Conservation (phyloP, 805 yeast species). For the Kodamaea kaohsiungensis region DNA sequence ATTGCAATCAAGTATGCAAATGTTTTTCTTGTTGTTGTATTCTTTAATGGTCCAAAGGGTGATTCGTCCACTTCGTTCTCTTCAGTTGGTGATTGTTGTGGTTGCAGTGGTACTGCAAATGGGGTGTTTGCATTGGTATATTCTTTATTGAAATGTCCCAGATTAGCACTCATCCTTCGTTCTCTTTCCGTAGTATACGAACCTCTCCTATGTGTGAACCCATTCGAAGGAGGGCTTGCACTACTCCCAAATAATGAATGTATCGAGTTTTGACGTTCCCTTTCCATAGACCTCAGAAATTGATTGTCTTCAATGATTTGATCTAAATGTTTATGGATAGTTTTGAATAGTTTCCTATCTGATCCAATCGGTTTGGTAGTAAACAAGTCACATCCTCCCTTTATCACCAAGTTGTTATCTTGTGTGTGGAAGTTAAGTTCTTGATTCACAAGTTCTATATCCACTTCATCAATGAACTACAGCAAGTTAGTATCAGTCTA, state of each 20-base stretch:
- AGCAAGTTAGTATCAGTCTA: conserved; percentile 1
- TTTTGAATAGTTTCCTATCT: conserved; percentile 84
- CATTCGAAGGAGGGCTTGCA: conserved; percentile 30
- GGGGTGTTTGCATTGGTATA: conserved; percentile 1
- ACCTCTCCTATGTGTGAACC: conserved; percentile 20
- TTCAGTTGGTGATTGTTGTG: conserved; percentile 18
- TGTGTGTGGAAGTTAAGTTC: conserved; percentile 53
- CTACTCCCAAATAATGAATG: conserved; percentile 39
- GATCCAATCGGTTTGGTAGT: conserved; percentile 92
- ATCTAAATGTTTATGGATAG: conserved; percentile 80
- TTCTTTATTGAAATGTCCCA: conserved; percentile 23
- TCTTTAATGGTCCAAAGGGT: conserved; percentile 92
- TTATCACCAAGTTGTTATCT: conserved; percentile 50
- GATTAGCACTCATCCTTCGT: conserved; percentile 28
- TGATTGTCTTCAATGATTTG: conserved; percentile 48
- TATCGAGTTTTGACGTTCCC: conserved; percentile 39
- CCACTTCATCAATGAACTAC: conserved; percentile 91
- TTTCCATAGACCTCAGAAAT: conserved; percentile 37
- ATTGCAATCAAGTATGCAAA: conserved; percentile 91
- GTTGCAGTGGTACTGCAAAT: conserved; percentile 1
- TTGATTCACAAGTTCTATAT: conserved; percentile 88
- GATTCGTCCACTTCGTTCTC: conserved; percentile 40
- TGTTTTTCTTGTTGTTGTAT: conserved; percentile 81
- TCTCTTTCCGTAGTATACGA: conserved; percentile 27
- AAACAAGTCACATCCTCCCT: conserved; percentile 90